Conservation (phyloP, 768 basidiomycete genomes). For the Termitomyces eurrhizus region DNA sequence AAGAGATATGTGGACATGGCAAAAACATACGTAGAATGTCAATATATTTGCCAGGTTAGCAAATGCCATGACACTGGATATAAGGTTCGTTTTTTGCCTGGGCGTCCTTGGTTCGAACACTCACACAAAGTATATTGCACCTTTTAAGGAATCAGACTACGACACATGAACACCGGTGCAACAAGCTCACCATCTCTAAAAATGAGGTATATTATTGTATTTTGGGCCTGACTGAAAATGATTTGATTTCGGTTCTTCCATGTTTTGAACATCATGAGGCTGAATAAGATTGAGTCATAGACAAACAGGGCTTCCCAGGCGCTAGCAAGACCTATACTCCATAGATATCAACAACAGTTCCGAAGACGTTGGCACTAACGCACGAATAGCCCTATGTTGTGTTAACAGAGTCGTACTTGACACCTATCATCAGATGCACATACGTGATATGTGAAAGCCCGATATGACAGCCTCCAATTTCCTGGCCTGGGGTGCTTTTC, state of each 20-base stretch:
- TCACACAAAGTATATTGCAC: constrained; percentile 56
- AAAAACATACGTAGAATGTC: not conserved
- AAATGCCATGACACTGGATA: constrained; percentile 42
- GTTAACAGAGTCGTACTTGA: not conserved
- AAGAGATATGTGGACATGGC: not conserved
- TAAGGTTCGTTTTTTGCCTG: not conserved
- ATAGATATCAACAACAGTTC: not conserved
- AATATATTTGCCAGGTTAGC: constrained; percentile 1
- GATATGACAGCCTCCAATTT: constrained; percentile 30
- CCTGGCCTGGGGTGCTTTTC: not conserved
- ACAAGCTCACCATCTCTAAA: constrained; percentile 44
- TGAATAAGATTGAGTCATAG: constrained; percentile 46
- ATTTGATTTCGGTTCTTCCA: constrained; percentile 29
- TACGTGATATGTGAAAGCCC: constrained; percentile 28
- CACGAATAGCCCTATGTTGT: not conserved
- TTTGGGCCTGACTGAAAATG: constrained; percentile 17
- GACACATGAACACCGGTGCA: not conserved
- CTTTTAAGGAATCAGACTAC: constrained; percentile 22
- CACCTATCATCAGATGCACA: constrained; percentile 5
- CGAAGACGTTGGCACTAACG: not conserved
- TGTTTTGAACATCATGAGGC: constrained; percentile 45
- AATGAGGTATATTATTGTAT: constrained; percentile 37
- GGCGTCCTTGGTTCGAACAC: constrained; percentile 10
- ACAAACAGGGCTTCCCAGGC: constrained; percentile 51
- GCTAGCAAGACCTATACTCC: constrained; percentile 25